Conservation (phyloP, 2,329 filamentous ascomycete species). For the Hypoxylon sp. region DNA sequence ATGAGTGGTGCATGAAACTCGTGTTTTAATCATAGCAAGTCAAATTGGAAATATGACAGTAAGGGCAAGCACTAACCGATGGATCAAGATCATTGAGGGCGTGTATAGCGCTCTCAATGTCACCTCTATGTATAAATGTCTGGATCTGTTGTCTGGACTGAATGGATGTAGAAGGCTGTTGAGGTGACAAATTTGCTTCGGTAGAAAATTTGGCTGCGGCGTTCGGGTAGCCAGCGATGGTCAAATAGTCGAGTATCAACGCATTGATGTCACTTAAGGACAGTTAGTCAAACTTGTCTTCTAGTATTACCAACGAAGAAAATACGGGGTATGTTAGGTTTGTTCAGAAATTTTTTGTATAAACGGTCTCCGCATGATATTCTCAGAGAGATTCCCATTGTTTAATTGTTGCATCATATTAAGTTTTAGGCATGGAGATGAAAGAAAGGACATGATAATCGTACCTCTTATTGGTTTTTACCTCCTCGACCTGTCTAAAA, state of each 20-base stretch:
- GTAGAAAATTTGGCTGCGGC: constrained; percentile 93
- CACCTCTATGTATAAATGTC: constrained; percentile 82
- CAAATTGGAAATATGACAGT: constrained; percentile 8
- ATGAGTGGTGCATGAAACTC: constrained; percentile 99
- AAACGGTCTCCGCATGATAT: constrained; percentile 87
- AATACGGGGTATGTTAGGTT: constrained; percentile 10
- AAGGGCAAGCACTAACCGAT: constrained; percentile 70
- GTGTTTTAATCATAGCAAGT: constrained; percentile 85
- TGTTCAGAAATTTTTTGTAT: constrained; percentile 42
- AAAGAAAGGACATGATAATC: constrained; percentile 48
- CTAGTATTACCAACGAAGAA: no score
- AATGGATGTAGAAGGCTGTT: constrained; percentile 77
- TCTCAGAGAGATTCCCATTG: constrained; percentile 99
- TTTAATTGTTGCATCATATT: constrained; percentile 67
- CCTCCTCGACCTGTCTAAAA: constrained; percentile 81
- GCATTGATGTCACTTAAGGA: constrained; percentile 85
- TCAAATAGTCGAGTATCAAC: constrained; percentile 95
- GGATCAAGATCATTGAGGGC: constrained; percentile 89
- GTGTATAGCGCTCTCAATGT: constrained; percentile 86
- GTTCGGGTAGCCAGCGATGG: constrained; percentile 92
- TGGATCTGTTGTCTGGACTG: constrained; percentile 82
- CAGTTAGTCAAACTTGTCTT: constrained; percentile 33
- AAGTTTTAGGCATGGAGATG: constrained; percentile 13
- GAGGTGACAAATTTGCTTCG: constrained; percentile 86
- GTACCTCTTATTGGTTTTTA: constrained; percentile 91